phyloP scores from a whole-genome alignment of 2,329 filamentous ascomycete genomes.

The Metarhizium album region DNA sequence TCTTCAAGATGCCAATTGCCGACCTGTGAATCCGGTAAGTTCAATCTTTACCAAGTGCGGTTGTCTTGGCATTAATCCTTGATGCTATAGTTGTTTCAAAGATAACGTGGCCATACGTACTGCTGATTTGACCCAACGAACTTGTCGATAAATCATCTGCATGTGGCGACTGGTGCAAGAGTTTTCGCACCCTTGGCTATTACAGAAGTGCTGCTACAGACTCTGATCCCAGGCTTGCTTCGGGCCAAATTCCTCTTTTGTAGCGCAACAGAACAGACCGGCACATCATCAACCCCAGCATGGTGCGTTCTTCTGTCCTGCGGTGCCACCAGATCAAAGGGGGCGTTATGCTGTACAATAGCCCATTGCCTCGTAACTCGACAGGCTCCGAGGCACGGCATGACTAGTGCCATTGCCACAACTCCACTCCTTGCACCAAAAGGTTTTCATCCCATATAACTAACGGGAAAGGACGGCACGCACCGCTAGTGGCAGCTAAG shows the following conservation, averaged over 20 bases:
- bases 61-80: not conserved
- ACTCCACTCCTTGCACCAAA: not conserved
- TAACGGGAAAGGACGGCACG: not conserved
- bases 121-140: not conserved
- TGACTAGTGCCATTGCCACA: not conserved
- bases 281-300: not conserved
- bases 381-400: not conserved
- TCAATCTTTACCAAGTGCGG: not conserved
- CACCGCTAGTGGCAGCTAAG: not conserved
- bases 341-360: not conserved
- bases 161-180: too few relatives aligned
- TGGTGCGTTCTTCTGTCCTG: not conserved
- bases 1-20: not conserved
- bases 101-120: not conserved
- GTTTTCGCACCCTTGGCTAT: too few relatives aligned
- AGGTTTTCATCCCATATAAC: not conserved
- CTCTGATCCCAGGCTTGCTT: not conserved
- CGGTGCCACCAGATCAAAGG: not conserved
- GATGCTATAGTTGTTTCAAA: not conserved
- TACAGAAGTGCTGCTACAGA: not conserved
- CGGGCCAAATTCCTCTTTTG: not conserved
- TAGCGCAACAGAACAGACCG: not conserved
- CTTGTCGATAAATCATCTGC: too few relatives aligned
- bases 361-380: not conserved
- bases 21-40: not conserved